Evolutionary conservation across 495 filamentous ascomycete species (phyloP), one percentile per base, ranked within the genome.

Genomic region (Opeltia flavorubescens): DNA sequence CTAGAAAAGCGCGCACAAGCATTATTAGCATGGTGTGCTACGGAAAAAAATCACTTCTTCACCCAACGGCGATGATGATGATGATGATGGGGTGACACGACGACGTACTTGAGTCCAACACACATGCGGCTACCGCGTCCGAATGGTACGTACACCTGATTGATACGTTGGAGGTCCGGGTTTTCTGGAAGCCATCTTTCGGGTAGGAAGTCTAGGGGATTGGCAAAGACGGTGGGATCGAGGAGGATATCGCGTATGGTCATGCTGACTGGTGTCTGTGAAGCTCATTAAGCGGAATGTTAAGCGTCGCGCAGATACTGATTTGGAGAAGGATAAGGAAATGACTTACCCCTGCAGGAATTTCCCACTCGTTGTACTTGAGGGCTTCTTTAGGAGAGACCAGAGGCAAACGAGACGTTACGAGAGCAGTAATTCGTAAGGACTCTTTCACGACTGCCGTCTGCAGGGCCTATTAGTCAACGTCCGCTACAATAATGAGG

Each of bases 141-240:
- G 44, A 70, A 74, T 11, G 58, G 59, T 4, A 71, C 62, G 11
- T 66, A 56, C 49, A 57, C 66, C n/a, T n/a, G n/a, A n/a, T n/a
- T n/a, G n/a, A n/a, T n/a, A 21, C 50, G 54, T n/a, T 62, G 44
- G 15, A 46, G 29, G 21, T 29, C 41, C 25, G 40, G 21, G 12
- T 15, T 24, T 2, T 62, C 50, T n/a, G n/a, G n/a, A 18, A 73
- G 53, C 70, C 70, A 79, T 20, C 74, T 62, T 9, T 71, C 66
- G 4, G 75, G 72, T 5, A 62, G 51, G 51, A 74, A 78, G 13
- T 50, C 51, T 3, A 65, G 48, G 0, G 74, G 66, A 7, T 72
- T 50, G 0, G 71, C 65, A 50, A 74, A 79, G 31, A 74, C 54
- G 1, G 49, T 51, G 23, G 69, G 63, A 51, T 75, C 62, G 43